Evolutionary conservation across 2,329 filamentous ascomycete species (phyloP).

Genomic region (Xylaria sp.): DNA sequence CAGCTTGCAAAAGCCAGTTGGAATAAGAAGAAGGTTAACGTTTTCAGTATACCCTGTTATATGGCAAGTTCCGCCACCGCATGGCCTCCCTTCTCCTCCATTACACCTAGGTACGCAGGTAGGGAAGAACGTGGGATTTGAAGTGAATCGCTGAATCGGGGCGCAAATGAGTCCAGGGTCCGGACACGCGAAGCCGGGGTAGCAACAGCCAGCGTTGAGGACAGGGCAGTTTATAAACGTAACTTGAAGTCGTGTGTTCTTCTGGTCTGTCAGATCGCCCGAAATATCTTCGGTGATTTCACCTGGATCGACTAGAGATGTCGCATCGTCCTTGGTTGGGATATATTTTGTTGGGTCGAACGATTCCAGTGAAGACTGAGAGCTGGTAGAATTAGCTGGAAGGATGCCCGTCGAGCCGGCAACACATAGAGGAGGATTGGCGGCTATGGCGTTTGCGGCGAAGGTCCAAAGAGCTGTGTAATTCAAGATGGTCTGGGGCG

Average conservation of each 20-base stretch:
- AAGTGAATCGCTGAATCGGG: not conserved
- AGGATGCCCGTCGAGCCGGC: slow-evolving; percentile 1
- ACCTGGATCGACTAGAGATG: not conserved
- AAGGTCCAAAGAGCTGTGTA: slow-evolving; percentile 2
- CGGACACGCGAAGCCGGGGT: not conserved
- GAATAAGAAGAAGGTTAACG: not conserved
- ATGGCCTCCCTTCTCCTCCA: not conserved
- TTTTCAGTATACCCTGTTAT: not conserved
- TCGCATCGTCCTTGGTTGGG: not conserved
- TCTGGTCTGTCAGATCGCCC: not conserved
- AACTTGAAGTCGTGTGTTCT: not conserved
- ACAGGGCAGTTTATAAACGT: not conserved
- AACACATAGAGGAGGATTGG: slow-evolving; percentile 4
- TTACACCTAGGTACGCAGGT: not conserved
- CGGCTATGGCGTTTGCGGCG: slow-evolving; percentile 12
- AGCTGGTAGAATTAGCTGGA: no score
- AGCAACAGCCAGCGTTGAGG: not conserved
- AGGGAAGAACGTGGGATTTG: not conserved
- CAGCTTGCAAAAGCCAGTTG: not conserved
- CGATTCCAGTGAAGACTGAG: no score
- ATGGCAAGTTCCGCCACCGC: not conserved
- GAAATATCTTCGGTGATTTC: not conserved
- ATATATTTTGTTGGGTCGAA: not conserved
- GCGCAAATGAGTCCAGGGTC: not conserved
- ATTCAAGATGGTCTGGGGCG: slow-evolving; percentile 17